Percentiles rank a stretch among this genome's conserved stretches.
phyloP scores from a whole-genome alignment of 2,329 filamentous ascomycete species.

The Fusarium sp. region DNA sequence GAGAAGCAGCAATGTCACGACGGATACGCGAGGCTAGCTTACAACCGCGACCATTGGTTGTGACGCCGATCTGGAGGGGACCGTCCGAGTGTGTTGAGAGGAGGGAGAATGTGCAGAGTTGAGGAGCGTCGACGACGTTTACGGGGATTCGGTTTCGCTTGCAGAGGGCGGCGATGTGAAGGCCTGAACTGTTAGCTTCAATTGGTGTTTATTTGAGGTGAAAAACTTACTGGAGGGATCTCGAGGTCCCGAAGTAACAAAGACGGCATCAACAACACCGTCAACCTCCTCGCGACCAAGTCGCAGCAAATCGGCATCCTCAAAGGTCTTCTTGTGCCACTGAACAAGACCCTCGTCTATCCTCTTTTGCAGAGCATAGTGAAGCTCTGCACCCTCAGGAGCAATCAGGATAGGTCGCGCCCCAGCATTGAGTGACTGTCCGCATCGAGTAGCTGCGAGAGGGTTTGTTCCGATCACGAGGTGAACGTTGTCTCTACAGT shows the following conservation, averaged over 20 bases:
- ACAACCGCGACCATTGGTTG: slow-evolving; percentile 93
- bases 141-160: slow-evolving; percentile 85
- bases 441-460: slow-evolving; percentile 85
- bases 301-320: slow-evolving; percentile 76
- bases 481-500: slow-evolving; percentile 79
- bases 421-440: slow-evolving; percentile 83
- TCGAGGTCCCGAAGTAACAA: slow-evolving; percentile 75
- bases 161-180: slow-evolving; percentile 80
- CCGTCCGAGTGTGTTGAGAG: slow-evolving; percentile 91
- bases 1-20: slow-evolving; percentile 83
- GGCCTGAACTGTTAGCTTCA: slow-evolving; percentile 54
- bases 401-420: slow-evolving; percentile 84
- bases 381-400: slow-evolving; percentile 70
- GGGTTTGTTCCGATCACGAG: slow-evolving; percentile 88
- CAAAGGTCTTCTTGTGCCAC: slow-evolving; percentile 75
- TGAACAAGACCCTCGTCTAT: slow-evolving; percentile 74
- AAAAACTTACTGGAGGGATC: slow-evolving; percentile 53
- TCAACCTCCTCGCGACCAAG: slow-evolving; percentile 85
- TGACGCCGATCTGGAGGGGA: slow-evolving; percentile 93
- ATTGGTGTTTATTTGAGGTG: not conserved
- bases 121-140: slow-evolving; percentile 89
- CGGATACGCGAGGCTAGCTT: slow-evolving; percentile 91
- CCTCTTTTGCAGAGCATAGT: slow-evolving; percentile 69
- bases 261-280: slow-evolving; percentile 88
- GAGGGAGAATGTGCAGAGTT: slow-evolving; percentile 89